Evolutionary conservation across 2,329 filamentous ascomycete genomes (phyloP).

Genomic region (Beauveria sp.): DNA sequence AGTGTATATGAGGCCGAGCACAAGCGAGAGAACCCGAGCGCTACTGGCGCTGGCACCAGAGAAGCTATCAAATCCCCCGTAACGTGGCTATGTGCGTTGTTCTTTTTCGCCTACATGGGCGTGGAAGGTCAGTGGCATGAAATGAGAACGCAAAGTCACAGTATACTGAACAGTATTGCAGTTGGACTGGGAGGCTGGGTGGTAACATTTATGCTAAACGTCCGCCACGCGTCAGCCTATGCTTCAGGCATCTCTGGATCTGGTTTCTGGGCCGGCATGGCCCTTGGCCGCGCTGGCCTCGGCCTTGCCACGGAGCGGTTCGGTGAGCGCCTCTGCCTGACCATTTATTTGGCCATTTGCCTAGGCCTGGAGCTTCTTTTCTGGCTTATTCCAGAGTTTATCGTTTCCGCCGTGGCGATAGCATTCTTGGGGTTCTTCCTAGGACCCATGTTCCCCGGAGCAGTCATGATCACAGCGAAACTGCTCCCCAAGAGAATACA

Average conservation of each 20-base stretch:
- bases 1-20: constrained; percentile 41
- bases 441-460: constrained; percentile 66
- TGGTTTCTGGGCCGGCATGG: constrained; percentile 75
- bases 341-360: constrained; percentile 53
- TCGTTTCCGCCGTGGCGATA: constrained; percentile 51
- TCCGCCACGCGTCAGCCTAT: constrained; percentile 57
- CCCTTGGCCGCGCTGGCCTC: constrained; percentile 56
- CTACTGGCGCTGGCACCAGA: constrained; percentile 25
- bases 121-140: constrained; percentile 43
- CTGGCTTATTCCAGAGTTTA: constrained; percentile 53
- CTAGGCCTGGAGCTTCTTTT: constrained; percentile 56
- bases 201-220: constrained; percentile 69
- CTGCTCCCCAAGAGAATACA: constrained; percentile 63
- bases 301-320: constrained; percentile 63
- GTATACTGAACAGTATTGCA: constrained; percentile 15
- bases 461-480: constrained; percentile 62
- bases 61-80: constrained; percentile 39
- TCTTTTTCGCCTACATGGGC: constrained; percentile 67
- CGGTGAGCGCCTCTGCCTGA: constrained; percentile 55
- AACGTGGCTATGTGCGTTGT: constrained; percentile 60
- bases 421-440: constrained; percentile 66
- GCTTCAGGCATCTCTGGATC: constrained; percentile 65
- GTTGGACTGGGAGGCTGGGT: constrained; percentile 71
- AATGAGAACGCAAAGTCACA: background rate
- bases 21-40: constrained; percentile 17